phyloP scores from a whole-genome alignment of 192 early-diverging fungal species.

The Backusella psychrophila region DNA sequence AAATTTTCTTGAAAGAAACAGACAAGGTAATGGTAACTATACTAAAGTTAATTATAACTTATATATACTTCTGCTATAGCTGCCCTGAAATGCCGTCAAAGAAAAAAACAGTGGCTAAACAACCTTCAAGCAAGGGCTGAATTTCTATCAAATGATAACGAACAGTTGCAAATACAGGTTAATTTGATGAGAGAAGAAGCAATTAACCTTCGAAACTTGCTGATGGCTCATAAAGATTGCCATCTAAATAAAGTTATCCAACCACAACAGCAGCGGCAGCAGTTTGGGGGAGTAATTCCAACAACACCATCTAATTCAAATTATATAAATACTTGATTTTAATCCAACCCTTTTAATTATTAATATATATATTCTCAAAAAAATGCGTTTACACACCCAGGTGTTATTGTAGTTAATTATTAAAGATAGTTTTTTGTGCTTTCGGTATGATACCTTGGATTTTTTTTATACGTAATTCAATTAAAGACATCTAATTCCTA shows the following conservation, averaged over 20 bases:
- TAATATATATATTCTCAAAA: not conserved
- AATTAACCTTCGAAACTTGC: slow-evolving; percentile 71
- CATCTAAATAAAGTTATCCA: slow-evolving; percentile 11
- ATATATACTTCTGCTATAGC: slow-evolving; percentile 40
- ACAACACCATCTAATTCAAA: not conserved
- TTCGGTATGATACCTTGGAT: not conserved
- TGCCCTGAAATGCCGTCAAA: slow-evolving; percentile 87
- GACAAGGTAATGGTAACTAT: slow-evolving; percentile 56
- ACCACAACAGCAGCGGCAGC: not conserved
- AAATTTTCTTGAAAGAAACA: slow-evolving; percentile 86
- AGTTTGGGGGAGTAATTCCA: not conserved
- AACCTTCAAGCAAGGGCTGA: slow-evolving; percentile 70
- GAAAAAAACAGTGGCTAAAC: slow-evolving; percentile 90
- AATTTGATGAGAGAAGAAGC: slow-evolving; percentile 67
- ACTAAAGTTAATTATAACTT: not conserved
- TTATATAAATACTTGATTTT: not conserved
- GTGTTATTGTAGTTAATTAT: not conserved
- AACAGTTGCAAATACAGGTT: slow-evolving; percentile 56
- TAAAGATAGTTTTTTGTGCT: not conserved
- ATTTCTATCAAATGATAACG: slow-evolving; percentile 63
- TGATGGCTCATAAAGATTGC: slow-evolving; percentile 77
- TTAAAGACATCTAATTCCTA: not conserved
- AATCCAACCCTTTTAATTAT: not conserved
- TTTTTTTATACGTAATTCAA: not conserved
- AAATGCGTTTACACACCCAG: not conserved